These are phyloP conservation scores for Aspergillus nanangensis DNA, from an alignment of 495 filamentous ascomycete genomes.

Conservation along the genomic window DNA sequence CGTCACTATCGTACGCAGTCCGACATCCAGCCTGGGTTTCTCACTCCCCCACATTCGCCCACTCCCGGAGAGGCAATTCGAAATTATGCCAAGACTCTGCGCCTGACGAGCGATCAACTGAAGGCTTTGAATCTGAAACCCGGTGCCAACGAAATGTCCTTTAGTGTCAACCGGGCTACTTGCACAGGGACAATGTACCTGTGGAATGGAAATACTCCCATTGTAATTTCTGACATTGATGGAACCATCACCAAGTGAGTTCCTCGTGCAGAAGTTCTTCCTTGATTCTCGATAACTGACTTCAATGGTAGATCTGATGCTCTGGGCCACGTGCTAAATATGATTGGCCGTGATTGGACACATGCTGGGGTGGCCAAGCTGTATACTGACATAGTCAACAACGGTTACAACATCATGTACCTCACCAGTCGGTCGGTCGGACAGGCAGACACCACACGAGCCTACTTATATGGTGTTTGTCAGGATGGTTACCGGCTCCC, in stretches of 20 bases:
- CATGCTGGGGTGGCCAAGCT: constrained; percentile 95
- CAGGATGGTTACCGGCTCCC: constrained; percentile 87
- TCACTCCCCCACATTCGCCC: constrained; percentile 77
- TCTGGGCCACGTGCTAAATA: constrained; percentile 93
- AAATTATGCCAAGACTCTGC: constrained; percentile 94
- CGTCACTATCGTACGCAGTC: constrained; percentile 59
- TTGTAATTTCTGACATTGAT: constrained; percentile 98
- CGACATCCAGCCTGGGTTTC: constrained; percentile 63
- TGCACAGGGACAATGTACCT: constrained; percentile 90
- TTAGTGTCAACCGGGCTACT: constrained; percentile 90
- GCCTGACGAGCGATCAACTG: constrained; percentile 94
- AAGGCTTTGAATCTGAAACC: constrained; percentile 79
- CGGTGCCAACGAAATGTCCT: constrained; percentile 87
- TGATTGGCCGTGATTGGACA: constrained; percentile 98
- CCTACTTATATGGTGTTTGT: constrained; percentile 83
- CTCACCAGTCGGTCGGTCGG: constrained; percentile 91
- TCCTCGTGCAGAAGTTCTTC: background rate
- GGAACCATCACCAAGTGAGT: constrained; percentile 91
- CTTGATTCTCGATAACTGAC: constrained; percentile 4
- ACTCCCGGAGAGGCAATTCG: constrained; percentile 63
- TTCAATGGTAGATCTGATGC: constrained; percentile 65
- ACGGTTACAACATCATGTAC: constrained; percentile 99
- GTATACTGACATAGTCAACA: constrained; percentile 90
- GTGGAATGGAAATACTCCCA: constrained; percentile 83
- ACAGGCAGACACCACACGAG: constrained; percentile 84